These are phyloP conservation scores for Malassezia japonica DNA, from an alignment of 1,284 basidiomycete species.

Conservation along the genomic window DNA sequence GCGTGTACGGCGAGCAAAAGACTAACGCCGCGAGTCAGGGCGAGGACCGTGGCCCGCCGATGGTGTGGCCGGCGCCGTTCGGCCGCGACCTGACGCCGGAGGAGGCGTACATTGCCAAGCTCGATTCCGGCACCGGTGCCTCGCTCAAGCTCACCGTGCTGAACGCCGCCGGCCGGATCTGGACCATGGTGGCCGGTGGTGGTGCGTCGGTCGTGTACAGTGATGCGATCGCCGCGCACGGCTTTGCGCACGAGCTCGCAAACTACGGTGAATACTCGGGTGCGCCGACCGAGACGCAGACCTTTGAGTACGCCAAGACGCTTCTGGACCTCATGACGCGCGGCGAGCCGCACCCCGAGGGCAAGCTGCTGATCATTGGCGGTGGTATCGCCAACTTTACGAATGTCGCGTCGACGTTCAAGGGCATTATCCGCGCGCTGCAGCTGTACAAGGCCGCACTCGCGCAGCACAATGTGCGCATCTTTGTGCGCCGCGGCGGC, in stretches of 20 bases:
- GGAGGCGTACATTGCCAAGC: slow-evolving; percentile 97
- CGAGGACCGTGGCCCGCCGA: slow-evolving; percentile 66
- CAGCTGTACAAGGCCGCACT: slow-evolving; percentile 69
- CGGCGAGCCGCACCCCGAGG: slow-evolving; percentile 50
- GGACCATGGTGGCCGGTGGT: slow-evolving; percentile 98
- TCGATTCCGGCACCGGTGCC: slow-evolving; percentile 91
- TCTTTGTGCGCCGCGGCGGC: slow-evolving; percentile 89
- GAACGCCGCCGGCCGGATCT: slow-evolving; percentile 86
- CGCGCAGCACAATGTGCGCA: slow-evolving; percentile 41
- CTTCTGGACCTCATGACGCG: slow-evolving; percentile 96
- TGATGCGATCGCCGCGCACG: slow-evolving; percentile 91
- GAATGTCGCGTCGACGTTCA: slow-evolving; percentile 98
- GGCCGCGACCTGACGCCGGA: slow-evolving; percentile 97
- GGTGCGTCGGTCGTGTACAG: slow-evolving; percentile 67
- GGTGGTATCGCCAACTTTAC: slow-evolving; percentile 99
- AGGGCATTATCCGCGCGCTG: slow-evolving; percentile 95
- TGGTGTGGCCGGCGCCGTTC: slow-evolving; percentile 95
- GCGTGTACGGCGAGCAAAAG: slow-evolving; percentile 54
- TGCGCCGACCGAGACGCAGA: slow-evolving; percentile 94
- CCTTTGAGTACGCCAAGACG: slow-evolving; percentile 98
- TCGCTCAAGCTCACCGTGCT: slow-evolving; percentile 95
- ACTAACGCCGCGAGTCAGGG: slow-evolving; percentile 48
- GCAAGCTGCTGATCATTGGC: slow-evolving; percentile 98
- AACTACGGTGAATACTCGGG: slow-evolving; percentile 99
- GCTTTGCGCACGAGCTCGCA: slow-evolving; percentile 91